phyloP scores from a whole-genome alignment of 495 filamentous ascomycete species.

The Podospora didyma region DNA sequence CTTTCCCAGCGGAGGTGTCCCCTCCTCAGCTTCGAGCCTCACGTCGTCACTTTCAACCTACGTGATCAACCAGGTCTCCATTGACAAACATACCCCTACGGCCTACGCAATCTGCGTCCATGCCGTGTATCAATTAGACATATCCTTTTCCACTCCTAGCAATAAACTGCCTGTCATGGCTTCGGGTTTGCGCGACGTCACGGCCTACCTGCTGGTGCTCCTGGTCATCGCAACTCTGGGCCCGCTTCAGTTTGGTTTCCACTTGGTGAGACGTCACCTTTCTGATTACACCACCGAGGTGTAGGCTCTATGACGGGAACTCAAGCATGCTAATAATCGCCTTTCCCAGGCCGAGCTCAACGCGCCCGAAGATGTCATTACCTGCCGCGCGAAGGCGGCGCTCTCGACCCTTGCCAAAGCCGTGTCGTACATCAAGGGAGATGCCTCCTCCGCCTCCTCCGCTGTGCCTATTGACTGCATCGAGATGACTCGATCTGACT shows the following conservation, averaged over 20 bases:
- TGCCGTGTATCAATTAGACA: conserved; percentile 1
- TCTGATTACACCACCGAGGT: too few relatives aligned
- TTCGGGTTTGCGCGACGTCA: conserved; percentile 40
- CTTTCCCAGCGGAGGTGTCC: too few relatives aligned
- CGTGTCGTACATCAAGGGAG: conserved; percentile 20
- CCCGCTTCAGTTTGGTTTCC: conserved; percentile 90
- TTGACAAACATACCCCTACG: neutral
- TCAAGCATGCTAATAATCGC: conserved; percentile 16
- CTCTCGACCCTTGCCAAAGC: conserved; percentile 38
- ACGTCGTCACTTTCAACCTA: neutral
- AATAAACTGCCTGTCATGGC: conserved; percentile 24
- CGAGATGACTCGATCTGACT: conserved; percentile 69
- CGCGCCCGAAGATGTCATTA: conserved; percentile 85
- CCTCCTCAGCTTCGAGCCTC: too few relatives aligned
- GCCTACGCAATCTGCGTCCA: neutral
- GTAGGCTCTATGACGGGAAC: too few relatives aligned
- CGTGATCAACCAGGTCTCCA: neutral
- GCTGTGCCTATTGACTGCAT: conserved; percentile 68
- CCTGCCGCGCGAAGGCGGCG: conserved; percentile 60
- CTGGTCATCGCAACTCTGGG: conserved; percentile 66
- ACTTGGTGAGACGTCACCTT: conserved; percentile 59
- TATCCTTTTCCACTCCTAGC: neutral
- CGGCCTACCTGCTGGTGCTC: conserved; percentile 61
- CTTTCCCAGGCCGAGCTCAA: conserved; percentile 79
- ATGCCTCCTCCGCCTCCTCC: conserved; percentile 16